These are phyloP conservation scores for Phaeotremella skinneri DNA, from an alignment of 768 basidiomycete genomes.

Conservation along the genomic window DNA sequence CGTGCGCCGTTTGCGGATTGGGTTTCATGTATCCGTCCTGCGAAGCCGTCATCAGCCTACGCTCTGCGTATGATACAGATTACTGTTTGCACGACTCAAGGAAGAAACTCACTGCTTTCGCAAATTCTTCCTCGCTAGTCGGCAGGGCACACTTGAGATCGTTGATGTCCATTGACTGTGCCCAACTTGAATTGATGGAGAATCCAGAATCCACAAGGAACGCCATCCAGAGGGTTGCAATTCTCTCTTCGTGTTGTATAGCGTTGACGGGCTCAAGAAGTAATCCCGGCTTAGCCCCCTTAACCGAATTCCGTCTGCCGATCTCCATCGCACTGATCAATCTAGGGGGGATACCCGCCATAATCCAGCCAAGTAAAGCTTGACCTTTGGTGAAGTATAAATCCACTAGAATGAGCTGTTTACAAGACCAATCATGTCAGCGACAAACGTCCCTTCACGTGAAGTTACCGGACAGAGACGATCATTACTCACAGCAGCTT, in stretches of 20 bases:
- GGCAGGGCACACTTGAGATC: constrained; percentile 36
- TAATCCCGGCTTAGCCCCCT: constrained; percentile 26
- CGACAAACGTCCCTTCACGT: neutral
- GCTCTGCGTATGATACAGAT: too few relatives aligned
- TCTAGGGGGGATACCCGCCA: constrained; percentile 29
- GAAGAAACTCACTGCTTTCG: constrained; percentile 18
- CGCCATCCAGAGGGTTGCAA: constrained; percentile 40
- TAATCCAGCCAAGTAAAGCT: constrained; percentile 39
- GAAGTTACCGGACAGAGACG: constrained; percentile 2
- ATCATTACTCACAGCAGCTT: constrained; percentile 32
- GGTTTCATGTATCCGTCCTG: constrained; percentile 1
- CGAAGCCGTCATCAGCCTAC: too few relatives aligned
- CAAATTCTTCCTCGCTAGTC: constrained; percentile 18
- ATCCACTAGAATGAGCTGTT: constrained; percentile 34
- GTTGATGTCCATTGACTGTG: constrained; percentile 23
- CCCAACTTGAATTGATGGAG: constrained; percentile 33
- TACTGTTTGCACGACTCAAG: too few relatives aligned
- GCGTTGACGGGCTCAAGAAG: constrained; percentile 21
- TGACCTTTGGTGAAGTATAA: constrained; percentile 39
- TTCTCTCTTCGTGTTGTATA: constrained; percentile 39
- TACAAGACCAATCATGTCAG: constrained; percentile 1
- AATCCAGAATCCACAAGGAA: constrained; percentile 37
- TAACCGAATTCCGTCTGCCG: constrained; percentile 19
- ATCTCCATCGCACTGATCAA: constrained; percentile 39
- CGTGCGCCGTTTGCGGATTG: neutral